phyloP scores from a whole-genome alignment of 1,284 basidiomycete genomes.

The Mrakiaceae sp. region DNA sequence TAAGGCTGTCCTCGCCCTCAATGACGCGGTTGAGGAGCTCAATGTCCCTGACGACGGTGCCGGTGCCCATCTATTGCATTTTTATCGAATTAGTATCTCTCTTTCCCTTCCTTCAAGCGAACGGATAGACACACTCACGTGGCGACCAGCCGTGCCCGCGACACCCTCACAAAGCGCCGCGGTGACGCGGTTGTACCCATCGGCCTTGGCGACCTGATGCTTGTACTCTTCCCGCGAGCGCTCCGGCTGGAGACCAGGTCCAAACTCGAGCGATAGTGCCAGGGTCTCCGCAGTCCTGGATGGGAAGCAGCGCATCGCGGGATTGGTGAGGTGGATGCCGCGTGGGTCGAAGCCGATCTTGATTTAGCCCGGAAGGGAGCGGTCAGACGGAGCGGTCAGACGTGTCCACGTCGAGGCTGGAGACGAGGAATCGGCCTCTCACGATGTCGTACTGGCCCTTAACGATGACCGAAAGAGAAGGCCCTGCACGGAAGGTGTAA shows the following conservation, averaged over 20 bases:
- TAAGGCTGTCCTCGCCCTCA: constrained; percentile 8
- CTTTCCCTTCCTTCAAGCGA: too few species aligned
- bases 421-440: too few species aligned
- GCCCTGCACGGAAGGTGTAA: background rate
- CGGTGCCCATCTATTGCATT: constrained; percentile 7
- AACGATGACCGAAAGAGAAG: background rate
- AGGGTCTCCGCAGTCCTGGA: too few species aligned
- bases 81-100: too few species aligned
- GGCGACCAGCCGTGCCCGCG: background rate
- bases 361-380: too few species aligned
- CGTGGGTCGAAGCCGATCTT: background rate
- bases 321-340: background rate
- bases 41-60: constrained; percentile 11
- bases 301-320: too few species aligned
- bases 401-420: too few species aligned
- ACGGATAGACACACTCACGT: background rate
- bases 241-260: too few species aligned
- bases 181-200: background rate
- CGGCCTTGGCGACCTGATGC: too few species aligned
- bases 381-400: too few species aligned
- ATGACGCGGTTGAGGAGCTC: background rate
- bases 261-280: too few species aligned
- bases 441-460: background rate
- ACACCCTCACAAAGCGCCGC: background rate
- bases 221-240: too few species aligned